These are phyloP conservation scores for Akebia trifoliata DNA, from an alignment of 164 flowering plant species.

Conservation along the genomic window DNA sequence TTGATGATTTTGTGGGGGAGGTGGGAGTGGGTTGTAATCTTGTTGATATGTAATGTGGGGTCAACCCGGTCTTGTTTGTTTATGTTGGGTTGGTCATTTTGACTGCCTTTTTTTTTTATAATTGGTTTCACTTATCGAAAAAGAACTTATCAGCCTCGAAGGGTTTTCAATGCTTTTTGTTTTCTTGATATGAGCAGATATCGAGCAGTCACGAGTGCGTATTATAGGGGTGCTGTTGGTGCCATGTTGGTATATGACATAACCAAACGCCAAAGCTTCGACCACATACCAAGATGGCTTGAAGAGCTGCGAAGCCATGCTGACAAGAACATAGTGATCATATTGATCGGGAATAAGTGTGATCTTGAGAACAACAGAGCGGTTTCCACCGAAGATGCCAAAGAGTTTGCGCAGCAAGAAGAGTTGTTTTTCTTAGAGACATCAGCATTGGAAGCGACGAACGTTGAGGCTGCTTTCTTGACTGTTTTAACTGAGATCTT, in stretches of 20 bases:
- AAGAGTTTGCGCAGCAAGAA: slow-evolving; percentile 75
- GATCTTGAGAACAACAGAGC: slow-evolving; percentile 71
- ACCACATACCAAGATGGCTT: slow-evolving; percentile 85
- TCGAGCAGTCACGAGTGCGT: slow-evolving; percentile 83
- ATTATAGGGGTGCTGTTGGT: slow-evolving; percentile 84
- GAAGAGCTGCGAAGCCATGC: slow-evolving; percentile 84
- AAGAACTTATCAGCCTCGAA: too few species aligned
- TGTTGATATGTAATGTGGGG: too few species aligned
- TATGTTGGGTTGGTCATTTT: too few species aligned
- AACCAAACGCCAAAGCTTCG: slow-evolving; percentile 71
- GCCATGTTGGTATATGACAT: slow-evolving; percentile 85
- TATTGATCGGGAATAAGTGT: slow-evolving; percentile 63
- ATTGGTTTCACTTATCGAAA: too few species aligned
- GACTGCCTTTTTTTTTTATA: too few species aligned
- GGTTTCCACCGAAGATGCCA: slow-evolving; percentile 77
- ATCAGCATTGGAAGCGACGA: slow-evolving; percentile 69
- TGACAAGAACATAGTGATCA: slow-evolving; percentile 85
- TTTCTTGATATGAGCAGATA: slow-evolving; percentile 37
- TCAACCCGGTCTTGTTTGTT: too few species aligned
- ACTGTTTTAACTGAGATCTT: slow-evolving; percentile 75
- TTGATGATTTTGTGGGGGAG: too few species aligned
- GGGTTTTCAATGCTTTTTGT: too few species aligned
- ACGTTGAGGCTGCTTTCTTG: slow-evolving; percentile 62
- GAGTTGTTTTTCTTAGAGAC: slow-evolving; percentile 82
- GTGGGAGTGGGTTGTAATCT: too few species aligned